A percentile compares a stretch with the other conserved stretches of the same genome.
Conservation (phyloP, 2,329 filamentous ascomycete genomes). For the Colletotrichum liriopes region DNA sequence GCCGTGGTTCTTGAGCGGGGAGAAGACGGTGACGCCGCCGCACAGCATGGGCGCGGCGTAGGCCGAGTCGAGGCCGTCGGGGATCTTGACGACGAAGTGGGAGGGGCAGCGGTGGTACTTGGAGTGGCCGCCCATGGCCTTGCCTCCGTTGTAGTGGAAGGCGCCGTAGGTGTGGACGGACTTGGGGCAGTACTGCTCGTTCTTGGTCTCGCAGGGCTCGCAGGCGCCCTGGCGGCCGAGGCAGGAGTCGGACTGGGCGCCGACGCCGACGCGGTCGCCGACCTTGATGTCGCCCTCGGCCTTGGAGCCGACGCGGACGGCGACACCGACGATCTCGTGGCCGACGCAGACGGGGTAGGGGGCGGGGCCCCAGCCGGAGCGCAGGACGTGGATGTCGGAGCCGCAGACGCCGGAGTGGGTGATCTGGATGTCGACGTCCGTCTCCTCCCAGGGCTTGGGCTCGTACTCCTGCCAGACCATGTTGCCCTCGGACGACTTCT, state of each 20-base stretch:
- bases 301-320: conserved; percentile 60
- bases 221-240: conserved; percentile 53
- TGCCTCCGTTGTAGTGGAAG: conserved; percentile 54
- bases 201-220: conserved; percentile 57
- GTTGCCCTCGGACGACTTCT: conserved; percentile 62
- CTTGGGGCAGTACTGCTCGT: conserved; percentile 57
- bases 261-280: conserved; percentile 73
- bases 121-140: conserved; percentile 56
- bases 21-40: conserved; percentile 78
- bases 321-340: conserved; percentile 63
- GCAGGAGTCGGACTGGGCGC: conserved; percentile 72
- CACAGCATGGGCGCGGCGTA: conserved; percentile 77
- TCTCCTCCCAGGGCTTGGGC: conserved; percentile 77
- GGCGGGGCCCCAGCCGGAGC: conserved; percentile 63
- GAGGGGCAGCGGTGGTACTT: conserved; percentile 53
- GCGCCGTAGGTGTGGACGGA: conserved; percentile 63
- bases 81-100: conserved; percentile 67
- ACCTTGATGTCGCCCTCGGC: conserved; percentile 62
- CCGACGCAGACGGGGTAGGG: conserved; percentile 44
- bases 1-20: conserved; percentile 74
- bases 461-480: conserved; percentile 71
- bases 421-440: conserved; percentile 76
- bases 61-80: conserved; percentile 58
- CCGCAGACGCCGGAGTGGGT: conserved; percentile 79
- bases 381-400: conserved; percentile 72